Evolutionary conservation across 495 filamentous ascomycete species (phyloP).

Genomic region (Aspergillus homomorphus): DNA sequence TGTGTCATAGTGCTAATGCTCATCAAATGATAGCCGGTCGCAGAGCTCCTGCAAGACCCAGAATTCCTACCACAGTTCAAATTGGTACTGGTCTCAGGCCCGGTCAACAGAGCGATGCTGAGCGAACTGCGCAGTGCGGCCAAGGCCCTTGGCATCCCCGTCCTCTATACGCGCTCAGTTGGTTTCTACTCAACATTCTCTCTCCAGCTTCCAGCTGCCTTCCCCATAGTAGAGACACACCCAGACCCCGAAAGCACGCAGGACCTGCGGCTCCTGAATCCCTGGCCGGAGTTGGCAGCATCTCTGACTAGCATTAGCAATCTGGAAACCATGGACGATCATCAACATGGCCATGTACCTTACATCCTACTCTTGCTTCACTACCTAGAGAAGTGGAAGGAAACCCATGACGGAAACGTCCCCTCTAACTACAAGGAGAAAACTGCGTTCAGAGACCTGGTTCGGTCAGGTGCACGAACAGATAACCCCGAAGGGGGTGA

Average conservation of each 20-base stretch:
- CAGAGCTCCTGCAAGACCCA: constrained; percentile 38
- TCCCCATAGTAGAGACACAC: constrained; percentile 96
- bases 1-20: constrained; percentile 11
- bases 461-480: constrained; percentile 63
- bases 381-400: constrained; percentile 83
- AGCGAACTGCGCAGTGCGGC: constrained; percentile 56
- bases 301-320: constrained; percentile 58
- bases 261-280: constrained; percentile 80
- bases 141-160: constrained; percentile 60
- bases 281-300: constrained; percentile 78
- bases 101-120: constrained; percentile 59
- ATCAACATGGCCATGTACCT: constrained; percentile 90
- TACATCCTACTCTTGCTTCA: constrained; percentile 82
- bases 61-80: constrained; percentile 58
- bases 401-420: constrained; percentile 60
- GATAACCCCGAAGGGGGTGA: constrained; percentile 83
- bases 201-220: constrained; percentile 67
- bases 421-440: constrained; percentile 85
- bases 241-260: constrained; percentile 81
- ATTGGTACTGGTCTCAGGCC: constrained; percentile 71
- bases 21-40: constrained; percentile 29
- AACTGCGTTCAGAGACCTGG: constrained; percentile 68
- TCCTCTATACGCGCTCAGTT: constrained; percentile 79
- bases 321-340: constrained; percentile 68
- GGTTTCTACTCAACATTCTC: constrained; percentile 88